Conservation (phyloP, 306 rosid species). For the Cicer judaicum region DNA sequence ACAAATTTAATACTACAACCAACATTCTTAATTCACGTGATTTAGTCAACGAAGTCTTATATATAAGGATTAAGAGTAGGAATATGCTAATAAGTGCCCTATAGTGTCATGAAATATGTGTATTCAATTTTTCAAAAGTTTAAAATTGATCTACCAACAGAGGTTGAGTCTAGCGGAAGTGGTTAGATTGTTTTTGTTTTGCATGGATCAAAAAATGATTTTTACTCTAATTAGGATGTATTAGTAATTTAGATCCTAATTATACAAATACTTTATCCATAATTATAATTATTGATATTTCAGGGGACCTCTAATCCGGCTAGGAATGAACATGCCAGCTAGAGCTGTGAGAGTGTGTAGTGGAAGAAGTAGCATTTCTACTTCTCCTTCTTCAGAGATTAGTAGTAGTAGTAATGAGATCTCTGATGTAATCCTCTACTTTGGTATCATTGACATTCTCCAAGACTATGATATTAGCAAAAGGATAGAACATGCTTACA, state of each 20-base stretch:
- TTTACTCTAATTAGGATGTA: neutral
- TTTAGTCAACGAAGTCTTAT: too few relatives aligned
- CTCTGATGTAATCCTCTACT: conserved; percentile 64
- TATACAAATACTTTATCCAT: conserved; percentile 31
- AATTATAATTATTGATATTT: conserved; percentile 39
- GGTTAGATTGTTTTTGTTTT: too few relatives aligned
- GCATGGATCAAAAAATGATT: too few relatives aligned
- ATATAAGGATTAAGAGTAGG: too few relatives aligned
- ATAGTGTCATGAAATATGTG: too few relatives aligned
- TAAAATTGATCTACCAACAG: too few relatives aligned
- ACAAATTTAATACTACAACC: too few relatives aligned
- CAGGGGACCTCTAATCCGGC: conserved; percentile 60
- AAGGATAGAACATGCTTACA: conserved; percentile 73
- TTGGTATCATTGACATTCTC: conserved; percentile 73
- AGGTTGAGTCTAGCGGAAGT: too few relatives aligned
- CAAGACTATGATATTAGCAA: conserved; percentile 70
- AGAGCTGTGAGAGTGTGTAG: conserved; percentile 57
- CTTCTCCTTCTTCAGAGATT: conserved; percentile 34
- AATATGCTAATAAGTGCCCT: too few relatives aligned
- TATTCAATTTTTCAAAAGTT: too few relatives aligned
- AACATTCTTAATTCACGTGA: too few relatives aligned
- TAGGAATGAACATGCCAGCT: conserved; percentile 68
- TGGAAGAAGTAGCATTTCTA: conserved; percentile 54
- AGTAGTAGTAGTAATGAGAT: conserved; percentile 43
- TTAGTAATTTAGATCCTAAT: conserved; percentile 19